Evolutionary conservation across 805 yeast genomes (phyloP), one percentile per base, ranked within the genome.

Genomic region (Myxozyma monticola): DNA sequence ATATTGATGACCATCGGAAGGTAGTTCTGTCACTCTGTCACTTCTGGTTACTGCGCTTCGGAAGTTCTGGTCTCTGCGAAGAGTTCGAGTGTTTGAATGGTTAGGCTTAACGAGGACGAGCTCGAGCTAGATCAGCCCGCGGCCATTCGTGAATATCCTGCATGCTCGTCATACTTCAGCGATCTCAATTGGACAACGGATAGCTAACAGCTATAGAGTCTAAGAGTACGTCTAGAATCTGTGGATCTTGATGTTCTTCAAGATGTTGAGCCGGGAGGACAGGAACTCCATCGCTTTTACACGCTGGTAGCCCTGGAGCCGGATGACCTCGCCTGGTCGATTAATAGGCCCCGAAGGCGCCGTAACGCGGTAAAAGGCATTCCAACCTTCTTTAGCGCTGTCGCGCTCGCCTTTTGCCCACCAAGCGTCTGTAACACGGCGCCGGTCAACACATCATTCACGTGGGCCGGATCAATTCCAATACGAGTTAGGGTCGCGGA

Each of bases 301-400:
- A 77, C 99, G 88, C 77, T 91, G 99, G 70, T 91, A 98, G 72
- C 99, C 99, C 77, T 93, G 98, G 71, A 91, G 77, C 78, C 93
- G 99, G 65, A 91, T 89, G 65, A 91, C 93, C 68, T 91, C 96
- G 58, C 98, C 99, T 74, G 88, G 79, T 68, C 91, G 97, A 42
- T 84, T 88, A 73, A n/a, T n/a, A n/a, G n/a, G n/a, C n/a, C n/a
- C n/a, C n/a, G n/a, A n/a, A n/a, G n/a, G n/a, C n/a, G n/a, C n/a
- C n/a, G n/a, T n/a, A n/a, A n/a, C 15, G 73, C 68, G 14, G 60
- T 48, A 22, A 60, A 53, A 1, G 72, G 73, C 49, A 70, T 68
- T 9, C 71, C 72, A 18, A 59, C 62, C 3, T 64, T 47, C 45
- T 68, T 70, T 33, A 67, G 62, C 10, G 73, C 73, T 42, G 68